Base-by-base conservation (phyloP, 441 rosid species). In the Biscutella laevigata region DNA sequence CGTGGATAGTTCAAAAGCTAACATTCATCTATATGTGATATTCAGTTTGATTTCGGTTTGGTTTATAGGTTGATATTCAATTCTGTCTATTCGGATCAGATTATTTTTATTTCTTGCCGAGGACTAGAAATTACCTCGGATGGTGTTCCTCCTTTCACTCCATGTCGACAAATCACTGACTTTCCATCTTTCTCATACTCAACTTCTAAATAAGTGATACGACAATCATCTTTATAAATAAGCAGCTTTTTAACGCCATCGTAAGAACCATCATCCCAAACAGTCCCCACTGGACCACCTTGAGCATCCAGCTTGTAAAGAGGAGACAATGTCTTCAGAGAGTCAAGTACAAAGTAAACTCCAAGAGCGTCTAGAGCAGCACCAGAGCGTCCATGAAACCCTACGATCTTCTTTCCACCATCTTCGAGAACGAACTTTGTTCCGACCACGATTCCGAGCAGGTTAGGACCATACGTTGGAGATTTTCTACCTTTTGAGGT, bases 211-310 rank as follows among this genome's bases (percentile, higher is more conserved):
- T 53, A 62, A 36, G 49, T 37, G 14, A 62, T 44, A 53, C 67
- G 61, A 29, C 6, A 5, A 28, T 36, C 8, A 53, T 62, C 67
- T 53, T 44, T 33, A 45, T 20, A 4, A 12, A 62, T 20, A 0
- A 41, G 46, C 47, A 62, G 10, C 16, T 13, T 14, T 29, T 37
- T 53, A 11, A 62, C 19, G 12, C 22, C 34, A 0, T 62, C 61
- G 6, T 11, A 45, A n/a, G 54, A 44, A 25, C 61, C 60, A 62
- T 62, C 67, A 29, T 62, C 67, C 67, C 67, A 62, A n/a, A 11
- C 34, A 44, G 5, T 4, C 4, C 61, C 61, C 4, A 21, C 55
- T 14, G 40, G 4, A 21, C 61, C 67, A 62, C 61, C 61, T 28
- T 53, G 67, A 2, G 67, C 61, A 4, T 45, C 61, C 6, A 62